A percentile compares a stretch with the other conserved stretches of the same genome.
These are phyloP conservation scores for Lophiostoma macrostomum DNA, from an alignment of 495 filamentous ascomycete species.

Conservation along the genomic window DNA sequence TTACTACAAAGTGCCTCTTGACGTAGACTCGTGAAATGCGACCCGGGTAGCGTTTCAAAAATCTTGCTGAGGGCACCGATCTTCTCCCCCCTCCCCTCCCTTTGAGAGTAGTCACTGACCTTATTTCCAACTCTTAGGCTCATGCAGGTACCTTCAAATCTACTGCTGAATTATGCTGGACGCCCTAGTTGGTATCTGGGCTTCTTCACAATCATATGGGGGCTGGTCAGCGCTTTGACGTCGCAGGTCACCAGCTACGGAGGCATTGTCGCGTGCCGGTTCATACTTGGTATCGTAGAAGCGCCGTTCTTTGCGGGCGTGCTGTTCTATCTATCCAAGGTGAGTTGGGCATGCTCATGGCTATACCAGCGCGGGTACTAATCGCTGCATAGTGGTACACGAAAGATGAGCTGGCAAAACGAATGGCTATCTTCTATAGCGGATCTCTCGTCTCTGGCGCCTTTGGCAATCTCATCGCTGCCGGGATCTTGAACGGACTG, in stretches of 20 bases:
- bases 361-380: not conserved
- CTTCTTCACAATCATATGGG: conserved; percentile 9
- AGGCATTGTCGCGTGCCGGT: conserved; percentile 14
- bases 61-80: too few species aligned
- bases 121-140: too few species aligned
- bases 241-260: conserved; percentile 10
- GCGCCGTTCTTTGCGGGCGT: conserved; percentile 46
- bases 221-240: conserved; percentile 8
- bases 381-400: conserved; percentile 49
- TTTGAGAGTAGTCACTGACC: too few species aligned
- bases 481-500: conserved; percentile 34
- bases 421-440: conserved; percentile 49
- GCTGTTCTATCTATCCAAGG: conserved; percentile 54
- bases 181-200: conserved; percentile 11
- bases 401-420: conserved; percentile 52
- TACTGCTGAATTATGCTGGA: conserved; percentile 16
- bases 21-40: too few species aligned
- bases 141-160: conserved; percentile 18
- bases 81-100: too few species aligned
- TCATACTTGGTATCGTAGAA: conserved; percentile 18
- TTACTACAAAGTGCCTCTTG: too few species aligned
- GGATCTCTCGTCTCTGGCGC: conserved; percentile 38
- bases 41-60: too few species aligned
- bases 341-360: not conserved
- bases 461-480: conserved; percentile 39